Evolutionary conservation across 306 rosid genomes (phyloP).

Genomic region (Hylodesmum podocarpum): DNA sequence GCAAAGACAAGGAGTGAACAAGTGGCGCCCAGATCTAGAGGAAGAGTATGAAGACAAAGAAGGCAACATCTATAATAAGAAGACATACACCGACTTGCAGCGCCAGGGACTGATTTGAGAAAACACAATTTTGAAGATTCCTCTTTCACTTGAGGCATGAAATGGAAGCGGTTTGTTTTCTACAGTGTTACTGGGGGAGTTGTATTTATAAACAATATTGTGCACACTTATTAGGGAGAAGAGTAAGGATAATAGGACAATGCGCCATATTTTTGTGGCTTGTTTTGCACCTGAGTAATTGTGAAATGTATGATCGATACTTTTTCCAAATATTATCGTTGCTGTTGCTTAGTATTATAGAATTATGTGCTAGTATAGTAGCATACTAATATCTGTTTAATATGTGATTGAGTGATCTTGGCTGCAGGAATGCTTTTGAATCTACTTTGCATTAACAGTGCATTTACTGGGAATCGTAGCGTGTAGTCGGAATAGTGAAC

Average conservation of each 20-base stretch:
- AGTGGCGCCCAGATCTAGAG: slow-evolving; percentile 97
- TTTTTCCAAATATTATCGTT: not conserved
- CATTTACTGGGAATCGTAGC: too few species aligned
- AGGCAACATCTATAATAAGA: slow-evolving; percentile 94
- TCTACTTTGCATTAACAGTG: too few species aligned
- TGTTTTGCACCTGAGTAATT: not conserved
- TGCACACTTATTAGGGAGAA: not conserved
- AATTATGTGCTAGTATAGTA: not conserved
- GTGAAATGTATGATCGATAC: not conserved
- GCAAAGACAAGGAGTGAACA: slow-evolving; percentile 78
- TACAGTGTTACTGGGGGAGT: not conserved
- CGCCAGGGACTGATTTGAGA: slow-evolving; percentile 84
- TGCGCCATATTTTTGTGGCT: not conserved
- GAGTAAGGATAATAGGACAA: not conserved
- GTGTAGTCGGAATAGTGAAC: too few species aligned
- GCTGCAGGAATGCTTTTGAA: too few species aligned
- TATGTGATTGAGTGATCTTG: not conserved
- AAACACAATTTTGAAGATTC: not conserved
- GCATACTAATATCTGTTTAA: not conserved
- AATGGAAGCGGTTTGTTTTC: not conserved
- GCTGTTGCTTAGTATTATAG: not conserved
- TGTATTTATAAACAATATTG: not conserved
- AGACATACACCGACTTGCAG: slow-evolving; percentile 90
- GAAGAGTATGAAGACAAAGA: slow-evolving; percentile 96
- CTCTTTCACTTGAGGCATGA: not conserved